Evolutionary conservation across 208 protist genomes (phyloP), one percentile per base, ranked within the genome.

Genomic region (Zelonia costaricensis): DNA sequence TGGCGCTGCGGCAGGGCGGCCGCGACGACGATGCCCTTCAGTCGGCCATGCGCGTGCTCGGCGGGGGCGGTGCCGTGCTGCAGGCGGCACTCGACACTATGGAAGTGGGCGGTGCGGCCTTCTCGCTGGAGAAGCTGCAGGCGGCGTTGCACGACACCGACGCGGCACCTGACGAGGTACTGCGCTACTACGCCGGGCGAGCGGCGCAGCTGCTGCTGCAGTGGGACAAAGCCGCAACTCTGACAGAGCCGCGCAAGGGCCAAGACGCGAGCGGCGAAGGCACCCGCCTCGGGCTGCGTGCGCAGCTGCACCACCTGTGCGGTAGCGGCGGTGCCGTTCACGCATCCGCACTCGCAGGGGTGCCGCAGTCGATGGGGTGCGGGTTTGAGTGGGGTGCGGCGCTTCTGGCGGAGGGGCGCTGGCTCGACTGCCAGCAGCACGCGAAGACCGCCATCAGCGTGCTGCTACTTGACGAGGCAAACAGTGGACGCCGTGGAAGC

Each of bases 151-250:
- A n/a, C n/a, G n/a, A n/a, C n/a, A n/a, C n/a, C n/a, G n/a, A n/a
- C 33, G 33, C 51, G 15, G 51, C 51, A 10, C 51, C 31, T 12
- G 51, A 40, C 13, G 51, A 56, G 28, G 51, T 56, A n/a, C 31
- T 56, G 35, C 51, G 51, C 51, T 35, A 56, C 33, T 56, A 56
- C 51, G 31, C 20, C 12, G 42, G 51, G 18, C 33, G 31, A 28
- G 51, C 51, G 20, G 20, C 51, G 12, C 31, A 13, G 33, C 30
- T 43, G 22, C 51, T 56, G 51, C 16, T 56, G 20, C 18, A 43
- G n/a, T 56, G 51, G 51, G 35, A 20, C n/a, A 35, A 54, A 18
- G 20, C 48, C 1, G 30, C 7, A 54, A 13, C 48, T 9, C 15
- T 13, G 33, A 18, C 7, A 16, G 27, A 31, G 30, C 8, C 18